phyloP scores from a whole-genome alignment of 495 filamentous ascomycete genomes.

The Penicillium coprophilum region DNA sequence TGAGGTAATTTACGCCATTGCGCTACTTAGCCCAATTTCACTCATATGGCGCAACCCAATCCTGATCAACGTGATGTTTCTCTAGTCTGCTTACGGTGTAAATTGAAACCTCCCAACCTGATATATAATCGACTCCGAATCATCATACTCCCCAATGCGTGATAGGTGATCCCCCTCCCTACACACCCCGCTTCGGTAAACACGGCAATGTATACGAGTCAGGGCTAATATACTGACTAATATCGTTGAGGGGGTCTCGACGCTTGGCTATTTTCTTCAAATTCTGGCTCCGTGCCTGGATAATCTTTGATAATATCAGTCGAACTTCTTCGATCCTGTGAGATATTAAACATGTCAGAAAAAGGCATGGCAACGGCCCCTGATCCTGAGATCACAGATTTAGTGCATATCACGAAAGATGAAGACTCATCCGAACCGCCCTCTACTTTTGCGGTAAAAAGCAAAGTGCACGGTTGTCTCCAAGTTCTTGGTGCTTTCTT shows the following conservation, averaged over 20 bases:
- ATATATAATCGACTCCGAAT: neutral
- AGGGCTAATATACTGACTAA: conserved; percentile 5
- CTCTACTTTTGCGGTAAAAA: neutral
- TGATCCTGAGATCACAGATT: neutral
- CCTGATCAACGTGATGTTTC: neutral
- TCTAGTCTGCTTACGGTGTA: neutral
- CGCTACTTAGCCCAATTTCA: neutral
- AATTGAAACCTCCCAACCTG: neutral
- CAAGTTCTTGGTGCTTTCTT: conserved; percentile 32
- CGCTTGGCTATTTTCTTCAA: neutral
- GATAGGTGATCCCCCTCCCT: too few species aligned
- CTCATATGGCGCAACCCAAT: neutral
- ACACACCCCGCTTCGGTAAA: conserved; percentile 8
- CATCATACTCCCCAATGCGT: neutral
- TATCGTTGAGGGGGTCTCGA: neutral
- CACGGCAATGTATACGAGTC: neutral
- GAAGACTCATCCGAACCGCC: neutral
- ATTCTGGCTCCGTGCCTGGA: too few species aligned
- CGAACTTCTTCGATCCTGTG: neutral
- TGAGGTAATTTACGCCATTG: neutral
- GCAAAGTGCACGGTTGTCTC: conserved; percentile 18
- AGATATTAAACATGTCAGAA: neutral
- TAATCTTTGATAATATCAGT: neutral
- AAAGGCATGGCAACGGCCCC: neutral
- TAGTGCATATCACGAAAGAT: neutral